Base-by-base conservation (phyloP, 2,329 filamentous ascomycete genomes). In the Hypoxylon sp. region DNA sequence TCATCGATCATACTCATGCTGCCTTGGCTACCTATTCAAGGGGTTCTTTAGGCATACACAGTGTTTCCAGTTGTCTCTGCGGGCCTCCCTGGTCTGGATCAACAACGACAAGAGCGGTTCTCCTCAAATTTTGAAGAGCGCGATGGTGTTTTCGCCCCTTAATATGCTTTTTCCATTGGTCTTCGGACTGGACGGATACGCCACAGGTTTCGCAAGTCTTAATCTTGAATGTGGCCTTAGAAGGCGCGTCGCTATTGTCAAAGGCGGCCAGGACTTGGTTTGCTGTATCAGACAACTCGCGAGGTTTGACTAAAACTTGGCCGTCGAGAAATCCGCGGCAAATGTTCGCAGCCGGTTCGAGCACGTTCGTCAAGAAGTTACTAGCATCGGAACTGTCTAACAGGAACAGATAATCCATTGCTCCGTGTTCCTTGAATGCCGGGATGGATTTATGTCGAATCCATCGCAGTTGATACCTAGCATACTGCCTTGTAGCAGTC, bases 401-500 rank as follows among this genome's bases (percentile, higher is more conserved):
- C 1, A 98, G 81, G 77, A 92, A 98, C 0, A 98, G 82, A 37
- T 83, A 88, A 22, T 86, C 79, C 56, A 88, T 77, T 1, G 84
- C 83, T 7, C 83, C 80, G 37, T 87, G 84, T 17, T 88, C 85
- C 40, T 82, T 84, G 30, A 96, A 82, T 0, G 90, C 88, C 8
- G 91, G 89, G 46, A 96, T 86, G 27, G 97, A 86, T 77, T 97
- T 97, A 72, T 91, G 88, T 14, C 91, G 88, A 61, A 98, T 97
- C 94, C 95, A 99, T 65, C 91, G 89, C 17, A 93, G 83, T 79
- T 99, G 96, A 6, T 91, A 89, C 68, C 90, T 92, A 1, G 95
- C 93, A 77, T 99, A 99, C 73, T 95, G 93, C 8, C 94, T 88
- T 0, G 95, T 99, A 2, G 92, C 92, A 4, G 89, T 87, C 78